These are phyloP conservation scores for Chlamydomonas incerta DNA, from an alignment of 139 green algal species.

Conservation along the genomic window DNA sequence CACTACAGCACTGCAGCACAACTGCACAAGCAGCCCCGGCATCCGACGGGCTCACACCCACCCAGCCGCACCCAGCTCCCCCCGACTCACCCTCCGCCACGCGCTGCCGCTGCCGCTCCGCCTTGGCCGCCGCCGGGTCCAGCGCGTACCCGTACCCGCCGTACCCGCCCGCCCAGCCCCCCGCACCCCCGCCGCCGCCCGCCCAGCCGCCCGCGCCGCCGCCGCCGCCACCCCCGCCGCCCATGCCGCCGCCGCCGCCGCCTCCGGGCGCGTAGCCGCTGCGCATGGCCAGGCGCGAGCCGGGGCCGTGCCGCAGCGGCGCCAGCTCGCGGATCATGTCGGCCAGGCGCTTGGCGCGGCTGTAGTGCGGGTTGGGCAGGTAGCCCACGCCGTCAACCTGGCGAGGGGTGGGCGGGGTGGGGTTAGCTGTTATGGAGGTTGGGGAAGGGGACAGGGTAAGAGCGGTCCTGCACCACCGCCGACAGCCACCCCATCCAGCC, in stretches of 20 bases:
- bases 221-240: too few species aligned
- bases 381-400: constrained; percentile 89
- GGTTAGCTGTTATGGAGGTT: not conserved
- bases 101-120: constrained; percentile 45
- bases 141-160: not conserved
- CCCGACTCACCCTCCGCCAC: constrained; percentile 10
- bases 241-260: too few species aligned
- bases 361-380: constrained; percentile 83
- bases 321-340: constrained; percentile 38
- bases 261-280: not conserved
- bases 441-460: too few species aligned
- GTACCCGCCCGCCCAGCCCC: too few species aligned
- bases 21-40: too few species aligned
- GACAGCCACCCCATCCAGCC: not conserved
- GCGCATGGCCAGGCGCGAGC: not conserved
- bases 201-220: too few species aligned
- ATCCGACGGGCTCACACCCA: too few species aligned
- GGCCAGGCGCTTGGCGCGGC: constrained; percentile 54
- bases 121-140: constrained; percentile 4
- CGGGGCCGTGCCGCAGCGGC: not conserved
- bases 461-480: not conserved
- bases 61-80: not conserved
- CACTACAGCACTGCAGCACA: too few species aligned
- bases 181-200: too few species aligned
- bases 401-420: not conserved